These are phyloP conservation scores for Microcera coccophila DNA, from an alignment of 2,329 filamentous ascomycete species.

Conservation along the genomic window DNA sequence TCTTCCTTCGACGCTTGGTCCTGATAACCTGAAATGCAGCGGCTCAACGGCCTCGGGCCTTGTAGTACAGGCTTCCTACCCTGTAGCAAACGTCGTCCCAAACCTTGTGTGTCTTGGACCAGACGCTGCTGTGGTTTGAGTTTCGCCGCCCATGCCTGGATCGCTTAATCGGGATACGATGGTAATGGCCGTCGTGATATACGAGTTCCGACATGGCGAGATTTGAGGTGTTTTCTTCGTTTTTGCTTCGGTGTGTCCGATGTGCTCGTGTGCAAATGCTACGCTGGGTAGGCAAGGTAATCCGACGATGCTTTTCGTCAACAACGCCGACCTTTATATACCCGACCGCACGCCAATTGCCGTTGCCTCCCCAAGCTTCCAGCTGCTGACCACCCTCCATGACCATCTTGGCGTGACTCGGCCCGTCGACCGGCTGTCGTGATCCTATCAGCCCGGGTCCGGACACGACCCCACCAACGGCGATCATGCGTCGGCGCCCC, in stretches of 20 bases:
- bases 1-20: background rate
- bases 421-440: constrained; percentile 1
- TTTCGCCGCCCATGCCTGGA: background rate
- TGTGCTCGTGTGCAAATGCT: too few relatives aligned
- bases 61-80: constrained; percentile 38
- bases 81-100: constrained; percentile 40
- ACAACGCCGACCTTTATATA: background rate
- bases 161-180: constrained; percentile 12
- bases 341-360: background rate
- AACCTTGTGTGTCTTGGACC: constrained; percentile 33
- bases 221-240: background rate
- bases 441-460: constrained; percentile 10
- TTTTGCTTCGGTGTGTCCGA: background rate
- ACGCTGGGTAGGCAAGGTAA: too few relatives aligned
- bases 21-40: constrained; percentile 1
- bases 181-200: constrained; percentile 32
- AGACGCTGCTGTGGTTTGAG: constrained; percentile 21
- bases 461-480: constrained; percentile 13
- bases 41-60: constrained; percentile 27
- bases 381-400: constrained; percentile 4
- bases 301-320: background rate
- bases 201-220: constrained; percentile 24
- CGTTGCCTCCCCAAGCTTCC: background rate
- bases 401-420: constrained; percentile 7
- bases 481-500: constrained; percentile 21